These are phyloP conservation scores for Choiromyces venosus DNA, from an alignment of 495 filamentous ascomycete species.

Conservation along the genomic window DNA sequence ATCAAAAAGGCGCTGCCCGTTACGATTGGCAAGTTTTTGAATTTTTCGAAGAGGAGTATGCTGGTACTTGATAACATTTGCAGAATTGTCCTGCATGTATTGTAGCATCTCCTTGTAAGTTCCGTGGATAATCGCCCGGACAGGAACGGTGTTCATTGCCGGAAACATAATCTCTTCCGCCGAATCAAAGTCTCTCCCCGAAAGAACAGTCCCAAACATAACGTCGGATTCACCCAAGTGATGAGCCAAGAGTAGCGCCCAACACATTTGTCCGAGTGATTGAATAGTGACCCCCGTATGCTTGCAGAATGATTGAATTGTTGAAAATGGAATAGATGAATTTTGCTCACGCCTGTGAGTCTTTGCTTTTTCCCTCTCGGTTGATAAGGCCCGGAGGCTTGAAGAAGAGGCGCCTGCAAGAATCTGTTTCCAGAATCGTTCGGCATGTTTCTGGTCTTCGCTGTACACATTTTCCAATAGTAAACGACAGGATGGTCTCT, in stretches of 20 bases:
- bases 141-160: conserved; percentile 69
- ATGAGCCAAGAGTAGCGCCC: conserved; percentile 57
- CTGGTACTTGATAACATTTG: conserved; percentile 53
- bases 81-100: conserved; percentile 60
- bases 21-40: conserved; percentile 46
- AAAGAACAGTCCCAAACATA: conserved; percentile 64
- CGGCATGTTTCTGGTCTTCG: conserved; percentile 43
- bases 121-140: conserved; percentile 61
- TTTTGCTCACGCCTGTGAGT: conserved; percentile 49
- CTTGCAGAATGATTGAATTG: conserved; percentile 53
- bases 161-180: conserved; percentile 62
- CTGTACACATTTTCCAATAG: conserved; percentile 49
- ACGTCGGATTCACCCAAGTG: conserved; percentile 56
- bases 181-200: conserved; percentile 58
- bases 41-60: conserved; percentile 62
- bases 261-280: conserved; percentile 60
- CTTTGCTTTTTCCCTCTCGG: not conserved
- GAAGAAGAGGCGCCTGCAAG: conserved; percentile 49
- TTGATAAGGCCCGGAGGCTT: conserved; percentile 35
- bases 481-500: conserved; percentile 47
- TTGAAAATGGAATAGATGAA: conserved; percentile 43
- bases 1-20: conserved; percentile 53
- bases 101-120: conserved; percentile 54
- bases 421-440: conserved; percentile 57
- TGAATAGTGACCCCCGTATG: conserved; percentile 57